Percentiles rank a stretch among this genome's conserved stretches.
phyloP scores from a whole-genome alignment of 257 asterid genomes.

The Solanum megistacrolobum region DNA sequence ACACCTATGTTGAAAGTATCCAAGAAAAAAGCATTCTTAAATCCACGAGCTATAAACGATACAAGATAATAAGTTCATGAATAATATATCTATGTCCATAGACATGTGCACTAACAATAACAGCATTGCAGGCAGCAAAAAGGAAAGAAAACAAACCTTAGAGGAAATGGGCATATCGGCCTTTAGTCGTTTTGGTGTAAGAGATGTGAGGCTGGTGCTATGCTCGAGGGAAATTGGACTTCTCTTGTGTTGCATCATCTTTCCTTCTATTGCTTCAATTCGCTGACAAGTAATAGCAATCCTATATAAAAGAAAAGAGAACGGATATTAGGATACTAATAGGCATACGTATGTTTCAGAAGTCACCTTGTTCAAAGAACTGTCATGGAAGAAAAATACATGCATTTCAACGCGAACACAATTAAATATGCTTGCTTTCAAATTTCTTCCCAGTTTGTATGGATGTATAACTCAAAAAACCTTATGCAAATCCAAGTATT shows the following conservation, averaged over 20 bases:
- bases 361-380: background rate
- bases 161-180: constrained; percentile 47
- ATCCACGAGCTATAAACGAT: background rate
- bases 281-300: constrained; percentile 3
- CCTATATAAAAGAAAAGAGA: background rate
- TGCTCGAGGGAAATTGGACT: constrained; percentile 50
- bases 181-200: constrained; percentile 63
- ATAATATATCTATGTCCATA: background rate
- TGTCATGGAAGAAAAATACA: background rate
- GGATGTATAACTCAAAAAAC: background rate
- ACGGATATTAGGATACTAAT: background rate
- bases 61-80: background rate
- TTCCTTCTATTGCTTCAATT: constrained; percentile 13
- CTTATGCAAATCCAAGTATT: background rate
- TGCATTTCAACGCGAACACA: background rate
- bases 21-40: background rate
- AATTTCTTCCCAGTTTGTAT: background rate
- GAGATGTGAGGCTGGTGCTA: constrained; percentile 26
- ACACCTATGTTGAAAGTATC: background rate
- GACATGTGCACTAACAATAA: background rate
- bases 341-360: background rate
- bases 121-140: background rate
- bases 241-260: constrained; percentile 85
- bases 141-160: constrained; percentile 39
- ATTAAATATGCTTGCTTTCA: background rate